Conservation (phyloP, 2,329 filamentous ascomycete genomes). For the Claviceps fusiformis region DNA sequence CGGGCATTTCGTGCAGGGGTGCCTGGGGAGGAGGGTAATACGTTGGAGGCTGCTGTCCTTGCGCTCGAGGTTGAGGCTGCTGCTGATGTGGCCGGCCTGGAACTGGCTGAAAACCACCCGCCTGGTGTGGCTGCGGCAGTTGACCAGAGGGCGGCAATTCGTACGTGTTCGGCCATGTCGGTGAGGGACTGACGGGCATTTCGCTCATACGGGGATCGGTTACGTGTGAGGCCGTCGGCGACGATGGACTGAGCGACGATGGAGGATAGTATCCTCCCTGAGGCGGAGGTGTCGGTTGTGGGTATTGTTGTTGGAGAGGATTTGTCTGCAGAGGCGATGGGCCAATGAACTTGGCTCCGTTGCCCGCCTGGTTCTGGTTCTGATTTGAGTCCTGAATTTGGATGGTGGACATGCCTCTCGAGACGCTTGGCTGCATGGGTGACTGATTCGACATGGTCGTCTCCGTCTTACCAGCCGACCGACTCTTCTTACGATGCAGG, state of each 20-base stretch:
- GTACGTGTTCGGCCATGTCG: constrained; percentile 9
- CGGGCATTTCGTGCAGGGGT: constrained; percentile 23
- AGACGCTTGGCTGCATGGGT: constrained; percentile 1
- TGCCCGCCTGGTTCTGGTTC: constrained; percentile 8
- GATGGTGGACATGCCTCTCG: constrained; percentile 1
- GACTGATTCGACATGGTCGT: constrained; percentile 1
- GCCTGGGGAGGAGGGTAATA: not conserved
- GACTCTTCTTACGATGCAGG: constrained; percentile 17
- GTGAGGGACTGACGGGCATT: constrained; percentile 10
- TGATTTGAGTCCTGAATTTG: not conserved
- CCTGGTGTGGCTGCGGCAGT: constrained; percentile 9
- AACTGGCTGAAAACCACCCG: constrained; percentile 10
- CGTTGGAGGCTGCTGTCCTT: not conserved
- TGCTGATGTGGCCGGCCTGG: not conserved
- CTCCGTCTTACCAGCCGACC: constrained; percentile 4
- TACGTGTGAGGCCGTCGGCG: constrained; percentile 7
- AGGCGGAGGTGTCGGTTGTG: constrained; percentile 2
- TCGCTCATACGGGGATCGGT: constrained; percentile 10
- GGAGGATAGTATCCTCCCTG: constrained; percentile 10
- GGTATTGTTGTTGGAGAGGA: constrained; percentile 11
- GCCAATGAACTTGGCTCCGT: constrained; percentile 15
- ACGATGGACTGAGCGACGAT: constrained; percentile 5
- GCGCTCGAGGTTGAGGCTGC: not conserved
- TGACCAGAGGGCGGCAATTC: constrained; percentile 9
- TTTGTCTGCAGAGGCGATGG: constrained; percentile 8